Evolutionary conservation across 176 grass and related monocot genomes (phyloP).

Genomic region (Carex littledalei): DNA sequence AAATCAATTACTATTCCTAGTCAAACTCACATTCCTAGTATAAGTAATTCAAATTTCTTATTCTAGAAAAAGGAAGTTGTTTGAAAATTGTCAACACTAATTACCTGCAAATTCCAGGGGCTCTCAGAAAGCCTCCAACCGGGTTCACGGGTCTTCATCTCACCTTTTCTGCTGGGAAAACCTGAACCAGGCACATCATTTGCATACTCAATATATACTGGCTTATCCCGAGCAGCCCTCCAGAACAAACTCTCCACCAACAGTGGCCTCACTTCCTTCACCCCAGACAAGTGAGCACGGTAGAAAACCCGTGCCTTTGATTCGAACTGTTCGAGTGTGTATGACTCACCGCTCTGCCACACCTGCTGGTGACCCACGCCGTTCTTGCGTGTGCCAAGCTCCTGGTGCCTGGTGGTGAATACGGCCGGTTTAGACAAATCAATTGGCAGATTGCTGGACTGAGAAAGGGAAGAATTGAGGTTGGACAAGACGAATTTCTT

Average conservation of each 20-base stretch:
- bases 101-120: conserved; percentile 85
- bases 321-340: conserved; percentile 85
- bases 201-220: conserved; percentile 89
- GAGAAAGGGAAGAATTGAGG: conserved; percentile 66
- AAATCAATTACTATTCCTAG: not conserved
- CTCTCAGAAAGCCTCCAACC: conserved; percentile 78
- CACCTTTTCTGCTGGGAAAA: conserved; percentile 44
- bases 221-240: conserved; percentile 58
- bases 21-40: not conserved
- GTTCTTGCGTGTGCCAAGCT: conserved; percentile 45
- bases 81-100: not conserved
- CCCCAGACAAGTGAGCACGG: conserved; percentile 37
- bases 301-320: conserved; percentile 78
- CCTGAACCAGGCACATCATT: conserved; percentile 94
- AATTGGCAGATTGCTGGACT: not conserved
- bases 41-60: not conserved
- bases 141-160: conserved; percentile 27
- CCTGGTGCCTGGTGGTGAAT: conserved; percentile 70
- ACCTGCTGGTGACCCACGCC: conserved; percentile 43
- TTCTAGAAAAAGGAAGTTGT: not conserved
- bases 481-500: conserved; percentile 71
- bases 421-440: conserved; percentile 8
- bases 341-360: conserved; percentile 92
- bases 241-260: conserved; percentile 79
- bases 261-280: conserved; percentile 54